Evolutionary conservation across 2,329 filamentous ascomycete species (phyloP), one percentile per base, ranked within the genome.

Genomic region (Laburnicola sp.): DNA sequence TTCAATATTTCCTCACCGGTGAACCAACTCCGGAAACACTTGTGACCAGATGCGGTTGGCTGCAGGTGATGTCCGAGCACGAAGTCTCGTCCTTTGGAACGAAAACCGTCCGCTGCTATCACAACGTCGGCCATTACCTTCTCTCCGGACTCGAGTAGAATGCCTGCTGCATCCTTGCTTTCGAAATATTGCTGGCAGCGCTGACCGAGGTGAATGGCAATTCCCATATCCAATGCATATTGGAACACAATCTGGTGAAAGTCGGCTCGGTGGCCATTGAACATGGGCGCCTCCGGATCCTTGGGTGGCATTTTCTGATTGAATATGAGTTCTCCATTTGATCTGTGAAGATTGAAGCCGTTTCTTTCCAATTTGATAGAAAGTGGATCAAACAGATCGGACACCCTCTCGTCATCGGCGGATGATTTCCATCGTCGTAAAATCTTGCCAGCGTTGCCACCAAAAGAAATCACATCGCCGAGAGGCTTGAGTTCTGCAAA

Each of bases 11-110:
- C 16, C 16, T 16, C 8, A 41, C 38, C 8, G 27, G 21, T 10
- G 38, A 77, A 74, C 70, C 78, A 45, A 76, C 77, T 53, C 77
- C 77, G 10, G 76, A 76, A 22, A 68, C 38, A 3, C 69, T 65
- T 32, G 74, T 68, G 6, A 69, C 64, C 30, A 59, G 66, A 35
- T 73, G 63, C 6, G 65, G 57, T 3, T 74, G 68, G 11, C 25
- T 25, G 8, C 22, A n/a, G 7, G 71, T 68, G 51, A 75, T 74
- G 48, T 76, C 36, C 26, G 3, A 48, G 25, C 3, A 48, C 45
- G 22, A 40, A 10, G 8, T 11, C 16, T 5, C 45, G 23, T 6
- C 10, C 45, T n/a, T 30, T 22, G 10, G 10, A n/a, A 10, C 30
- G 39, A 10, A 38, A 16, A 3, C 45, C 45, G 21, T 48, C 45